Percentiles rank a stretch among this genome's conserved stretches.
Evolutionary conservation across 306 rosid species (phyloP).

Genomic region (Amphicarpaea edgeworthii): DNA sequence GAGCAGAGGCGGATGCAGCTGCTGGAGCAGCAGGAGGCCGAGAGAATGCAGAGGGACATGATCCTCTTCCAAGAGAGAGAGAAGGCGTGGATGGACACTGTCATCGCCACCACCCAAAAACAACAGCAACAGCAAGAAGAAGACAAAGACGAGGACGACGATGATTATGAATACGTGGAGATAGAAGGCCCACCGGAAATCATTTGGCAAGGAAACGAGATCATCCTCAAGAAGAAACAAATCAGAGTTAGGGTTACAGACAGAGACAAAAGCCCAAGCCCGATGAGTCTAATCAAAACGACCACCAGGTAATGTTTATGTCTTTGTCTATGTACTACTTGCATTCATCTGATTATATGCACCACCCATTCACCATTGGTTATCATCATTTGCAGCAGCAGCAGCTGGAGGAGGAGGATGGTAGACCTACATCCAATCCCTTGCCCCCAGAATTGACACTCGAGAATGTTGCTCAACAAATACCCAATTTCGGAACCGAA

Average conservation of each 20-base stretch:
- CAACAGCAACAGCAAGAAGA: neutral
- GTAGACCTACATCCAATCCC: conserved; percentile 86
- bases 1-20: conserved; percentile 54
- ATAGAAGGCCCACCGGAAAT: conserved; percentile 76
- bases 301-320: conserved; percentile 51
- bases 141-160: conserved; percentile 39
- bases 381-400: neutral
- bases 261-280: neutral
- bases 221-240: conserved; percentile 74
- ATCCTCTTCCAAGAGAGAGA: conserved; percentile 73
- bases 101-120: neutral
- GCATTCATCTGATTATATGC: too few species aligned
- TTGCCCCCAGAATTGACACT: conserved; percentile 71
- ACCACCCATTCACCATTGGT: neutral
- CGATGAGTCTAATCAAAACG: neutral
- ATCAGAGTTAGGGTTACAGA: conserved; percentile 50
- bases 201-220: conserved; percentile 90
- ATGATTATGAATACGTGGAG: conserved; percentile 67
- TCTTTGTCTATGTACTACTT: neutral
- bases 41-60: conserved; percentile 65
- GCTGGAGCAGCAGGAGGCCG: conserved; percentile 69
- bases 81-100: conserved; percentile 62
- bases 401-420: conserved; percentile 38
- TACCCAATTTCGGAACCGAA: conserved; percentile 93
- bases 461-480: conserved; percentile 69